Evolutionary conservation across 345 rosid genomes (phyloP).

Genomic region (Lepidium aucheri): DNA sequence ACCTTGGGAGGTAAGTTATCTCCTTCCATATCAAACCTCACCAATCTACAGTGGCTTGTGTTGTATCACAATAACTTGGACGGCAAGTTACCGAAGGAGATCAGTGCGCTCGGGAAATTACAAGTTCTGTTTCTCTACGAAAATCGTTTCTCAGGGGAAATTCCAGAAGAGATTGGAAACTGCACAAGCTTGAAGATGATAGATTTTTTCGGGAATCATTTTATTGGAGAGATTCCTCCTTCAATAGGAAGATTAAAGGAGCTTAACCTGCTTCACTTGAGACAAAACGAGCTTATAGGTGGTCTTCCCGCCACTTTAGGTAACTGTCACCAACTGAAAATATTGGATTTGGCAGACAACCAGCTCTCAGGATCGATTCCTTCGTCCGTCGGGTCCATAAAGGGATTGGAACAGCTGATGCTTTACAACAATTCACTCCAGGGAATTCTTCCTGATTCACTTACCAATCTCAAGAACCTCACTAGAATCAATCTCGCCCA

Average conservation of each 20-base stretch:
- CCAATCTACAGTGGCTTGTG: slow-evolving; percentile 54
- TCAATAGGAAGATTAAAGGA: slow-evolving; percentile 51
- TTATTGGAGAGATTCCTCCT: slow-evolving; percentile 60
- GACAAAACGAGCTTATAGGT: slow-evolving; percentile 72
- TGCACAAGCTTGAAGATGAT: slow-evolving; percentile 68
- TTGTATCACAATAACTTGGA: slow-evolving; percentile 68
- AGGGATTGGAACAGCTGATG: slow-evolving; percentile 59
- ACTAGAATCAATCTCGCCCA: slow-evolving; percentile 79
- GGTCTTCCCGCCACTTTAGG: slow-evolving; percentile 64
- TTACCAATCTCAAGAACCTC: slow-evolving; percentile 51
- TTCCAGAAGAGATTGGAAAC: slow-evolving; percentile 79
- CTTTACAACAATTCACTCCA: slow-evolving; percentile 86
- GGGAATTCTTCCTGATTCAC: slow-evolving; percentile 61
- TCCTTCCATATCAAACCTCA: slow-evolving; percentile 56
- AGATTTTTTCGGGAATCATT: slow-evolving; percentile 70
- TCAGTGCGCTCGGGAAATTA: slow-evolving; percentile 46
- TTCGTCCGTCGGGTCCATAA: slow-evolving; percentile 43
- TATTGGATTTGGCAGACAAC: slow-evolving; percentile 89
- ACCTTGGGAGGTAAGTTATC: slow-evolving; percentile 67
- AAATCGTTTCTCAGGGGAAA: slow-evolving; percentile 56
- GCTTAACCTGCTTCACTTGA: slow-evolving; percentile 58
- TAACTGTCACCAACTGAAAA: slow-evolving; percentile 55
- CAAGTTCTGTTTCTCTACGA: slow-evolving; percentile 68
- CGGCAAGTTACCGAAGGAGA: slow-evolving; percentile 59
- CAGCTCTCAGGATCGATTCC: slow-evolving; percentile 61